Percentiles rank a stretch among this genome's conserved stretches.
phyloP scores from a whole-genome alignment of 768 basidiomycete genomes.

The Leucosporidium creatinivorum region DNA sequence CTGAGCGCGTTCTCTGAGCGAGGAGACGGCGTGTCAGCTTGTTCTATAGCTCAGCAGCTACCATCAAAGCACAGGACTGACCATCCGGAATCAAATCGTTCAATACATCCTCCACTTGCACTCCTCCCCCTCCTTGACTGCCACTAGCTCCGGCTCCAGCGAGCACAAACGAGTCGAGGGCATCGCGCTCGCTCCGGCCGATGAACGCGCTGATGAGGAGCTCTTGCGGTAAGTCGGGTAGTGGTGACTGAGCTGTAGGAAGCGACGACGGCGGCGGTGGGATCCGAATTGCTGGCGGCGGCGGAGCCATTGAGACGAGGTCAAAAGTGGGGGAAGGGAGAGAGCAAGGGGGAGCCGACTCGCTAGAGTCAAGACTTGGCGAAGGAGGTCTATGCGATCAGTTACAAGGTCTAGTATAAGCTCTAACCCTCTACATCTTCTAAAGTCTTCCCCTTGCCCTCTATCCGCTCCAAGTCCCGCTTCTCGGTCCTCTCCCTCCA shows the following conservation, averaged over 20 bases:
- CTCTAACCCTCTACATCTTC: not conserved
- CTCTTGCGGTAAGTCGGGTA: conserved; percentile 25
- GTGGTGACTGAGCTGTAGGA: not conserved
- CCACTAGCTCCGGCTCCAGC: not conserved
- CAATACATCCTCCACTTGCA: conserved; percentile 27
- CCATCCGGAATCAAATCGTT: conserved; percentile 32
- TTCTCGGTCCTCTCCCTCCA: conserved; percentile 26
- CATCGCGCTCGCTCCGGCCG: conserved; percentile 16
- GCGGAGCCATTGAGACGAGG: no score
- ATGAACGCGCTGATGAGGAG: conserved; percentile 10
- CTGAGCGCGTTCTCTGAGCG: conserved; percentile 64
- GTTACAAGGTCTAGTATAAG: no score
- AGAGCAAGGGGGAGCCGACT: no score
- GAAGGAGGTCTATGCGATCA: no score
- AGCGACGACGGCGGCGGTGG: no score
- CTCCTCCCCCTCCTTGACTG: conserved; percentile 1
- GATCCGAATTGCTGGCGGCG: no score
- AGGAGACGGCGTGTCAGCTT: not conserved
- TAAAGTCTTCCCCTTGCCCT: not conserved
- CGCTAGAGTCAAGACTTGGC: no score
- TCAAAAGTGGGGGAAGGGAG: no score
- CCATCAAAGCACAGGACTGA: not conserved
- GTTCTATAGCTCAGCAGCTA: no score
- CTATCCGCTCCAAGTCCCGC: conserved; percentile 1
- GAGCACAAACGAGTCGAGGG: conserved; percentile 30